Percentiles rank a stretch among this genome's conserved stretches.
Evolutionary conservation across 2,329 filamentous ascomycete genomes (phyloP).

Genomic region (Stemphylium lycopersici): DNA sequence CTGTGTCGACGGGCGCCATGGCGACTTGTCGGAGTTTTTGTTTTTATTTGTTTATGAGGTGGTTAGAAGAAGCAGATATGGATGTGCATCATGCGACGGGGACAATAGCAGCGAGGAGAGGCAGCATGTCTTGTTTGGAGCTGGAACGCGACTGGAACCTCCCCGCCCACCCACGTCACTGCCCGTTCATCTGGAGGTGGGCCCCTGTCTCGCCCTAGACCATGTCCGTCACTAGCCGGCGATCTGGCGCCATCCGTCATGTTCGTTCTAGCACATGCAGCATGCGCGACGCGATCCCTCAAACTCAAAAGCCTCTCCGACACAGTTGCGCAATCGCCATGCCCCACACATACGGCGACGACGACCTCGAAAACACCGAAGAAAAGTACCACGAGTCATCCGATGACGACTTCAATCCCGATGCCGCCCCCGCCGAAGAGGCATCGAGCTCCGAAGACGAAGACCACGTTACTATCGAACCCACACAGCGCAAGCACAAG

Average conservation of each 20-base stretch:
- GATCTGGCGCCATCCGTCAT: slow-evolving; percentile 17
- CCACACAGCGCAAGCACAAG: slow-evolving; percentile 35
- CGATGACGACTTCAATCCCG: slow-evolving; percentile 76
- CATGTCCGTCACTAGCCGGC: slow-evolving; percentile 16
- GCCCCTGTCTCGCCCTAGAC: slow-evolving; percentile 23
- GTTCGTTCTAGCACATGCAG: slow-evolving; percentile 2
- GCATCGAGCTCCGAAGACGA: slow-evolving; percentile 59
- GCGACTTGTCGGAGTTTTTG: slow-evolving; percentile 1
- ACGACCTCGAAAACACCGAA: slow-evolving; percentile 38
- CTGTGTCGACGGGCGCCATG: slow-evolving; percentile 47
- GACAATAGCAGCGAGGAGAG: slow-evolving; percentile 2
- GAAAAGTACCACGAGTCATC: slow-evolving; percentile 67
- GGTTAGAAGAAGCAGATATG: slow-evolving; percentile 9
- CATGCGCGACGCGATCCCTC: slow-evolving; percentile 11
- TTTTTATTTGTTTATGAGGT: too few relatives aligned
- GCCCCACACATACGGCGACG: slow-evolving; percentile 37
- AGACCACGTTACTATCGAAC: slow-evolving; percentile 34
- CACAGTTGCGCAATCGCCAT: slow-evolving; percentile 20
- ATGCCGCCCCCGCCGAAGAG: slow-evolving; percentile 58
- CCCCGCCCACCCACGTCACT: slow-evolving; percentile 35
- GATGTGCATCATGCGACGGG: slow-evolving; percentile 22
- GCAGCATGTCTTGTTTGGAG: slow-evolving; percentile 32
- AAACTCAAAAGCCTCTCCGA: slow-evolving; percentile 1
- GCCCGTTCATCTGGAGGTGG: slow-evolving; percentile 15
- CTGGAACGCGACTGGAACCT: slow-evolving; percentile 26